Conservation (phyloP, 177 flowering plant genomes). For the Telopea speciosissima region DNA sequence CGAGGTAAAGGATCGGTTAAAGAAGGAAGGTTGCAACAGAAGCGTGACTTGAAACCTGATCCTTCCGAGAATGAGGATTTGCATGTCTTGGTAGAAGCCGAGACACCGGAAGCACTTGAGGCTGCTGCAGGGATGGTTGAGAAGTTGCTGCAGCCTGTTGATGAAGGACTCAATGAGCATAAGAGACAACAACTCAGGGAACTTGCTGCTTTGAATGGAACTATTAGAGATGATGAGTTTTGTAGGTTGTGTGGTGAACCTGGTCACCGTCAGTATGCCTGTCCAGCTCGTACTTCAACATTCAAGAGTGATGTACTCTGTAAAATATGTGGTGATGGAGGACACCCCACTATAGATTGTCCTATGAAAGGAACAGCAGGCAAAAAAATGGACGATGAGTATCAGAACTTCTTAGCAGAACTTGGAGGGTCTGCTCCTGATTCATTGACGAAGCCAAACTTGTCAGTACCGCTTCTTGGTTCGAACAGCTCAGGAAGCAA, state of each 20-base stretch:
- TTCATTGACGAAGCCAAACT: slow-evolving; percentile 32
- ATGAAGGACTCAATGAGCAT: slow-evolving; percentile 91
- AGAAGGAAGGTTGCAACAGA: slow-evolving; percentile 88
- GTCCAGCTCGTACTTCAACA: slow-evolving; percentile 76
- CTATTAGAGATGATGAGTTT: slow-evolving; percentile 86
- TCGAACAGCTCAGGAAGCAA: slow-evolving; percentile 33
- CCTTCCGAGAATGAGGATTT: slow-evolving; percentile 90
- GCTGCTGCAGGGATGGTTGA: slow-evolving; percentile 97
- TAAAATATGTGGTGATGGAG: slow-evolving; percentile 83
- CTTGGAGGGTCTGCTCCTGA: slow-evolving; percentile 69
- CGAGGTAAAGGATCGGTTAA: slow-evolving; percentile 91
- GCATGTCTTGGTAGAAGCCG: slow-evolving; percentile 95
- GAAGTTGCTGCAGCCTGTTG: slow-evolving; percentile 90
- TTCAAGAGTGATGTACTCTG: slow-evolving; percentile 92
- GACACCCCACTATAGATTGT: slow-evolving; percentile 73
- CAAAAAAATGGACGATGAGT: slow-evolving; percentile 79
- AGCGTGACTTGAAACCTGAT: slow-evolving; percentile 78
- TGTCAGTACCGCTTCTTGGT: slow-evolving; percentile 31
- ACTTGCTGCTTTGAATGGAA: slow-evolving; percentile 92
- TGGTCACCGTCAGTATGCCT: slow-evolving; percentile 90
- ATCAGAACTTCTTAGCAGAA: slow-evolving; percentile 71
- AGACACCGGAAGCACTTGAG: slow-evolving; percentile 80
- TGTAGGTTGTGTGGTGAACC: slow-evolving; percentile 96
- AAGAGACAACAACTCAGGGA: slow-evolving; percentile 93
- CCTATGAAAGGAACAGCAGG: slow-evolving; percentile 59